phyloP scores from a whole-genome alignment of 176 grass and related monocot genomes.

The Aegilops tauschii region DNA sequence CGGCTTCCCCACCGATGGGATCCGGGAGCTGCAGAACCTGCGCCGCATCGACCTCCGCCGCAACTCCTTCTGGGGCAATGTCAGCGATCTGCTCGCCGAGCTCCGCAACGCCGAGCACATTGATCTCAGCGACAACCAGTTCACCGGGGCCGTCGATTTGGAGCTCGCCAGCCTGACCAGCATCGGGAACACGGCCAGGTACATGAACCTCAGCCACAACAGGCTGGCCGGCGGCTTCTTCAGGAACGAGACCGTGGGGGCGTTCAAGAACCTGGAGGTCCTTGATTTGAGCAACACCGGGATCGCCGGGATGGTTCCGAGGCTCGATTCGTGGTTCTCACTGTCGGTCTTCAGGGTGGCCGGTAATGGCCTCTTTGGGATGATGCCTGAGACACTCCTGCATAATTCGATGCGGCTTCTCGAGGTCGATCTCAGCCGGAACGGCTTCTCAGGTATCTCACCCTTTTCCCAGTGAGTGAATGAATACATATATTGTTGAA shows the following conservation, averaged over 20 bases:
- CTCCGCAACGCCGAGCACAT: slow-evolving; percentile 74
- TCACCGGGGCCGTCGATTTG: slow-evolving; percentile 59
- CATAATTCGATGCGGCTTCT: slow-evolving; percentile 67
- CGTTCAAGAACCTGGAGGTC: slow-evolving; percentile 84
- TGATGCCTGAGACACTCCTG: slow-evolving; percentile 62
- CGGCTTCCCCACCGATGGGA: slow-evolving; percentile 69
- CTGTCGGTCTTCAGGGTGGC: slow-evolving; percentile 62
- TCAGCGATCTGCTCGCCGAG: slow-evolving; percentile 54
- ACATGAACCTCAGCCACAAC: slow-evolving; percentile 96
- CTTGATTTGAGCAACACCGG: slow-evolving; percentile 85
- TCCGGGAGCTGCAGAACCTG: slow-evolving; percentile 92
- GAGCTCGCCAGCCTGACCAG: slow-evolving; percentile 43
- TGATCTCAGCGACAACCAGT: slow-evolving; percentile 84
- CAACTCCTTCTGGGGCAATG: slow-evolving; percentile 83
- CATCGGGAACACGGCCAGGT: slow-evolving; percentile 83
- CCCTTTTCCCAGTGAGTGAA: slow-evolving; percentile 3
- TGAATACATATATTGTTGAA: not conserved
- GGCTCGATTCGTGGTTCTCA: slow-evolving; percentile 66
- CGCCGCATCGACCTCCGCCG: slow-evolving; percentile 75
- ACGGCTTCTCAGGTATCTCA: slow-evolving; percentile 83
- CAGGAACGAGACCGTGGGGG: slow-evolving; percentile 44
- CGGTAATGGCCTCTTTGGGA: slow-evolving; percentile 60
- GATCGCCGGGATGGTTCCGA: slow-evolving; percentile 60
- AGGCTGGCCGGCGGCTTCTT: slow-evolving; percentile 68
- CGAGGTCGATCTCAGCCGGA: slow-evolving; percentile 90